These are phyloP conservation scores for Pseudocercospora cruenta DNA, from an alignment of 2,329 filamentous ascomycete species.

Conservation along the genomic window DNA sequence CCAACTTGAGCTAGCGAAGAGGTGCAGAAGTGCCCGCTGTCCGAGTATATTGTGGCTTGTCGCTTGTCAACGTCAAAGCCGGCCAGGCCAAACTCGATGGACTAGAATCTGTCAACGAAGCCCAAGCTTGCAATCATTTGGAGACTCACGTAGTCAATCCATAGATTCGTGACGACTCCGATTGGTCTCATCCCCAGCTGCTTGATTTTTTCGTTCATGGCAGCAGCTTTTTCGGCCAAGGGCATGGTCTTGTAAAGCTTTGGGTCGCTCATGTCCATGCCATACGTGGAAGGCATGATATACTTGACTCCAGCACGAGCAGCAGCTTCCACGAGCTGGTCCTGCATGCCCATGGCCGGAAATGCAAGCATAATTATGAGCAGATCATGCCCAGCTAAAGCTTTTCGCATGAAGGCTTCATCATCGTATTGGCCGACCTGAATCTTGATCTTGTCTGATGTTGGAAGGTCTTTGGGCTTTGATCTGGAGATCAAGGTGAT, in stretches of 20 bases:
- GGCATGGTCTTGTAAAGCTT: constrained; percentile 21
- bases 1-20: constrained; percentile 39
- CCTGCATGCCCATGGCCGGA: constrained; percentile 23
- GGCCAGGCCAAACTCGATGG: constrained; percentile 41
- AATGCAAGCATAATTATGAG: constrained; percentile 37
- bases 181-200: constrained; percentile 45
- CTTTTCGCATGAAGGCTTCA: constrained; percentile 20
- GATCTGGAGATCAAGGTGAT: constrained; percentile 44
- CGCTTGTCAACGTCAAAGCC: constrained; percentile 26
- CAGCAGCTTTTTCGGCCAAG: constrained; percentile 14
- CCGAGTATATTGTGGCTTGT: constrained; percentile 36
- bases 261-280: constrained; percentile 26
- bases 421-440: constrained; percentile 30
- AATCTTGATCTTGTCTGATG: constrained; percentile 32
- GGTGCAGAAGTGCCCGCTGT: constrained; percentile 39
- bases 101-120: not conserved
- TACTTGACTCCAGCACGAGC: constrained; percentile 35
- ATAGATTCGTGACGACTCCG: constrained; percentile 33
- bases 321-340: constrained; percentile 31
- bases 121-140: not conserved
- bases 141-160: constrained; percentile 32
- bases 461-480: constrained; percentile 43
- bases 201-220: constrained; percentile 26
- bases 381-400: constrained; percentile 35
- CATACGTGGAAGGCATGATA: constrained; percentile 29